Conservation (phyloP, 495 filamentous ascomycete genomes). For the Acidiella bohemica region DNA sequence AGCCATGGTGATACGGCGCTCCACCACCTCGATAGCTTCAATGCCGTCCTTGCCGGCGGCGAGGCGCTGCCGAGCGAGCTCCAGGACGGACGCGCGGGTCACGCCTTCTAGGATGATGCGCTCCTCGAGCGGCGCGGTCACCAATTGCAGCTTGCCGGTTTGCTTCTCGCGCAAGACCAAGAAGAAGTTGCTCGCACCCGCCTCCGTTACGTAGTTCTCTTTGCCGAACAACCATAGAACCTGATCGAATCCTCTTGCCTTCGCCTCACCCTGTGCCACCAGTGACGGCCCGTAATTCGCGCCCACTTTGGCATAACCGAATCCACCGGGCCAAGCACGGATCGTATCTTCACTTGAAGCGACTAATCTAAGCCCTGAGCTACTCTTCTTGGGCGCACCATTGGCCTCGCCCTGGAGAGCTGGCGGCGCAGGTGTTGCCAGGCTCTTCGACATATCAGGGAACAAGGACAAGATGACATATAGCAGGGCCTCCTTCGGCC, state of each 20-base stretch:
- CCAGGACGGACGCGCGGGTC: slow-evolving; percentile 61
- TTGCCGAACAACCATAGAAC: slow-evolving; percentile 82
- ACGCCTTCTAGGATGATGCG: slow-evolving; percentile 77
- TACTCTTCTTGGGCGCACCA: slow-evolving; percentile 2
- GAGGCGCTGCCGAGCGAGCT: slow-evolving; percentile 54
- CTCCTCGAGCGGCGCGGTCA: slow-evolving; percentile 71
- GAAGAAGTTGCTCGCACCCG: slow-evolving; percentile 89
- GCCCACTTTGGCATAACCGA: slow-evolving; percentile 79
- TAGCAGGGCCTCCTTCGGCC: slow-evolving; percentile 68
- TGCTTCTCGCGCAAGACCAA: slow-evolving; percentile 61
- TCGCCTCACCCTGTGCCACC: slow-evolving; percentile 59
- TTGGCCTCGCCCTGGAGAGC: slow-evolving; percentile 14
- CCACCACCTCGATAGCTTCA: slow-evolving; percentile 56
- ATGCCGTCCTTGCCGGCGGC: slow-evolving; percentile 24
- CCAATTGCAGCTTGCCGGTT: slow-evolving; percentile 51
- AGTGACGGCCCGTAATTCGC: slow-evolving; percentile 83
- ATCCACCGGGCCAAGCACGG: slow-evolving; percentile 85
- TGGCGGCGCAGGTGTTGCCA: slow-evolving; percentile 22
- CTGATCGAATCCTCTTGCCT: slow-evolving; percentile 61
- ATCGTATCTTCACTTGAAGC: slow-evolving; percentile 64
- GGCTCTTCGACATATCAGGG: slow-evolving; percentile 44
- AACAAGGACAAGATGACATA: slow-evolving; percentile 69
- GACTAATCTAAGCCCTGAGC: slow-evolving; percentile 48
- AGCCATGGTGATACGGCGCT: slow-evolving; percentile 64
- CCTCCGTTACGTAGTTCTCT: slow-evolving; percentile 68